phyloP scores from a whole-genome alignment of 176 grass and related monocot species.

The Miscanthus lutarioriparius region DNA sequence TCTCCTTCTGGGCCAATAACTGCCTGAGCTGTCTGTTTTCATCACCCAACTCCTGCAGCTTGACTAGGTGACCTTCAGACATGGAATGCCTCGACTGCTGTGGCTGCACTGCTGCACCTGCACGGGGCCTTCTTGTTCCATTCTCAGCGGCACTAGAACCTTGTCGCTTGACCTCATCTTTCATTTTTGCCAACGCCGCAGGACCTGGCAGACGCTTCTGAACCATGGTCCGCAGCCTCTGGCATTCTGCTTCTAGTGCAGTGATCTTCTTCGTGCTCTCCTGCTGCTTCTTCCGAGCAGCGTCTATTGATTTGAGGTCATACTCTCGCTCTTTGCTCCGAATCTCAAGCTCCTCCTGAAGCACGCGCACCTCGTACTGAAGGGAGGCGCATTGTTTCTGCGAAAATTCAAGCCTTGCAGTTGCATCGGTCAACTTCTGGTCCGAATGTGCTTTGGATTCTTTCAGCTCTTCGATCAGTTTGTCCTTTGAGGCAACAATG shows the following conservation, averaged over 20 bases:
- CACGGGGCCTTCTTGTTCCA: constrained; percentile 36
- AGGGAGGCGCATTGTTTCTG: constrained; percentile 64
- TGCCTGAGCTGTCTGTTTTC: constrained; percentile 67
- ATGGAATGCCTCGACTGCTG: neutral
- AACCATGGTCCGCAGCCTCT: constrained; percentile 62
- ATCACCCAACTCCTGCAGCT: constrained; percentile 54
- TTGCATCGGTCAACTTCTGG: constrained; percentile 49
- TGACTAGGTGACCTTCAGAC: constrained; percentile 32
- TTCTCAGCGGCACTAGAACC: constrained; percentile 17
- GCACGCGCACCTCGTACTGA: constrained; percentile 59
- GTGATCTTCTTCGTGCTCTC: constrained; percentile 55
- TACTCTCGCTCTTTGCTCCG: constrained; percentile 56
- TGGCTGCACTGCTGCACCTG: constrained; percentile 16
- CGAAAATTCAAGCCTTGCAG: constrained; percentile 37
- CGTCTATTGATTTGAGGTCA: constrained; percentile 55
- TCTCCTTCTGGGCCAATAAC: constrained; percentile 48
- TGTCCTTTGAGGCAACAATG: constrained; percentile 56
- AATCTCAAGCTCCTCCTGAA: constrained; percentile 75
- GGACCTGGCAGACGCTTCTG: constrained; percentile 63
- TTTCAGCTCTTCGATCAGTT: constrained; percentile 48
- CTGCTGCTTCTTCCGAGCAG: constrained; percentile 54
- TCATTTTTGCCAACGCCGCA: constrained; percentile 76
- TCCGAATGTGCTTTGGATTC: constrained; percentile 45
- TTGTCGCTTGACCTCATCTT: constrained; percentile 49
- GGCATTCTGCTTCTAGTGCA: constrained; percentile 62